Conservation (phyloP, 2,329 filamentous ascomycete species). For the Aspergillus pseudonomiae region DNA sequence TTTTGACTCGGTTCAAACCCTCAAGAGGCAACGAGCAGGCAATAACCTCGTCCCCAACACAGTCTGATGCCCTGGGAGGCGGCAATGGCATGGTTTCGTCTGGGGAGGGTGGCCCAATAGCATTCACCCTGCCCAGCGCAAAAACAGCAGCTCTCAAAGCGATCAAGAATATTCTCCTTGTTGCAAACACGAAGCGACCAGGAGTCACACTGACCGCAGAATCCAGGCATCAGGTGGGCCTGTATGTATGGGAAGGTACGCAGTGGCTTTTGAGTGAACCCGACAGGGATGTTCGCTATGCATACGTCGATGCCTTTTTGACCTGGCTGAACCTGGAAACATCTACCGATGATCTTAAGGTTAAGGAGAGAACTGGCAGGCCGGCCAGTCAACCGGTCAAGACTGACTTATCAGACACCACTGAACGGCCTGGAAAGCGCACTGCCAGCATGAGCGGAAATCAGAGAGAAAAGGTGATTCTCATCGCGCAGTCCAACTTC, state of each 20-base stretch:
- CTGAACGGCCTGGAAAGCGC: conserved; percentile 56
- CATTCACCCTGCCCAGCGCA: conserved; percentile 64
- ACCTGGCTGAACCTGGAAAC: conserved; percentile 87
- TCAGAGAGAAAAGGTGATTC: conserved; percentile 59
- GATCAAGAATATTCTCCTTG: conserved; percentile 78
- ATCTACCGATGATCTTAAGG: conserved; percentile 64
- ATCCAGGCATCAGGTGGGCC: conserved; percentile 72
- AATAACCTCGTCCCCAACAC: conserved; percentile 51
- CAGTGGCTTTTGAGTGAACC: conserved; percentile 87
- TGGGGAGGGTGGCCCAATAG: conserved; percentile 40
- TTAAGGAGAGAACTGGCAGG: conserved; percentile 60
- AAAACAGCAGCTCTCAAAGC: conserved; percentile 70
- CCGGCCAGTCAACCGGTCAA: conserved; percentile 47
- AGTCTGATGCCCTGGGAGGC: conserved; percentile 51
- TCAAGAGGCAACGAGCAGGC: conserved; percentile 49
- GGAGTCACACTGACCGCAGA: conserved; percentile 64
- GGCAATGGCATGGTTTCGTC: conserved; percentile 50
- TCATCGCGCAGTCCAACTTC: conserved; percentile 66
- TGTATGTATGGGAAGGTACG: conserved; percentile 93
- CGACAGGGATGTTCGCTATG: conserved; percentile 75
- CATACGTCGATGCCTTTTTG: conserved; percentile 80
- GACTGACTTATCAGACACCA: conserved; percentile 44
- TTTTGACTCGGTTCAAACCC: conserved; percentile 78
- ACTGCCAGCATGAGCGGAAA: conserved; percentile 69
- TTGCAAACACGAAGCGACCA: conserved; percentile 72